These are phyloP conservation scores for Hirsutella minnesotensis DNA, from an alignment of 2,329 filamentous ascomycete genomes.

Conservation along the genomic window DNA sequence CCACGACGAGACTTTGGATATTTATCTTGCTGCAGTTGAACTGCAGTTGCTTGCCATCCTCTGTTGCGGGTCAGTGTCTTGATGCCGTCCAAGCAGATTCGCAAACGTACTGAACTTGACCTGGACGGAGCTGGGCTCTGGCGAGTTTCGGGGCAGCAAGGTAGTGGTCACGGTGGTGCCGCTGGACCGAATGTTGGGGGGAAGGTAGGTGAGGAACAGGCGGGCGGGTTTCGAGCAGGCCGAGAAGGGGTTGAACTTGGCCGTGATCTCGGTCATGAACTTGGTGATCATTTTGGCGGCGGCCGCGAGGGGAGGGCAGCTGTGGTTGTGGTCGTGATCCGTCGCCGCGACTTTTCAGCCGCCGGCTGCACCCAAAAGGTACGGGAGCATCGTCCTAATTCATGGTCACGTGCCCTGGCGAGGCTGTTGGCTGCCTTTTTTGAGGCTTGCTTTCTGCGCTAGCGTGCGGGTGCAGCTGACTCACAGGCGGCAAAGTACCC, in stretches of 20 bases:
- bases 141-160: conserved; percentile 58
- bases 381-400: too few species aligned
- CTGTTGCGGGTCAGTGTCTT: conserved; percentile 31
- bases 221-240: conserved; percentile 68
- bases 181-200: conserved; percentile 60
- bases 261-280: conserved; percentile 74
- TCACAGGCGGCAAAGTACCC: background rate
- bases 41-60: conserved; percentile 85
- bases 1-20: conserved; percentile 77
- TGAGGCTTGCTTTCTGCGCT: too few species aligned
- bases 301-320: background rate
- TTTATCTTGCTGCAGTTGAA: conserved; percentile 71
- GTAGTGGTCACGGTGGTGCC: conserved; percentile 70
- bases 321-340: too few species aligned
- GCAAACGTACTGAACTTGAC: conserved; percentile 74
- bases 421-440: too few species aligned
- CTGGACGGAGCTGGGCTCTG: conserved; percentile 54
- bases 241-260: conserved; percentile 89
- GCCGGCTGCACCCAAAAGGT: too few species aligned
- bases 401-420: too few species aligned
- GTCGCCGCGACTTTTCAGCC: too few species aligned
- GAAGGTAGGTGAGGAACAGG: conserved; percentile 76
- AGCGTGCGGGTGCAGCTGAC: too few species aligned
- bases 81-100: background rate
- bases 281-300: conserved; percentile 58